Base-by-base conservation (phyloP, 2,329 filamentous ascomycete genomes). In the Plectosphaerella plurivora region DNA sequence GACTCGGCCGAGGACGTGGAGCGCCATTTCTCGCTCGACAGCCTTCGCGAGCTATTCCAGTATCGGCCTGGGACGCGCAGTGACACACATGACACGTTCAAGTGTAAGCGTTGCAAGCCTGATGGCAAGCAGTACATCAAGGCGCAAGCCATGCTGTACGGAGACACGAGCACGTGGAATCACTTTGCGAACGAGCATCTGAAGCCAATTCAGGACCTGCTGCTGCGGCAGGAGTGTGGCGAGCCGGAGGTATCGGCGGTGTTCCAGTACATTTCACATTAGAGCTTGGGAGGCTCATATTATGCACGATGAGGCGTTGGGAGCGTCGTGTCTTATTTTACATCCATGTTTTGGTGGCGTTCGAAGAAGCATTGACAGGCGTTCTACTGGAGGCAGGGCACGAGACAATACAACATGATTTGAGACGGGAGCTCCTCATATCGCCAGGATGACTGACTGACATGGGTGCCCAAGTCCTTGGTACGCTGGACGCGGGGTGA, bases 91-190 rank as follows among this genome's bases (percentile, higher is more conserved):
- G 94, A 97, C 65, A 97, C 93, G 0, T 97, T 99, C 79, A 97
- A 96, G 73, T 99, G 94, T 70, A 97, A 96, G 75, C 79, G 94
- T 41, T 99, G 94, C 69, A 89, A 88, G 63, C 86, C 89, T 1
- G 90, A 96, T 62, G 93, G 93, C 1, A 87, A 81, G 55, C 94
- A 99, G 70, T 83, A 82, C 57, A 82, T 97, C 64, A 97, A 97
- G 68, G 91, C 93, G 2, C 89, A 89, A 4, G 94, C 94, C 1
- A 93, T 97, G 87, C 74, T 99, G 55, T 99, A 99, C 65, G 94
- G 94, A 50, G 94, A 99, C 65, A 97, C 94, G 20, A 97, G 91
- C 71, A 93, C 91, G n/a, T 99, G 94, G 94, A 99, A 99, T 64
- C 94, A 99, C 69, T 96, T 97, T 71, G 82, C 88, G 44, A 97